A percentile compares a stretch with the other conserved stretches of the same genome.
Evolutionary conservation across 2,329 filamentous ascomycete genomes (phyloP).

Genomic region (Ophiocordyceps sinensis): DNA sequence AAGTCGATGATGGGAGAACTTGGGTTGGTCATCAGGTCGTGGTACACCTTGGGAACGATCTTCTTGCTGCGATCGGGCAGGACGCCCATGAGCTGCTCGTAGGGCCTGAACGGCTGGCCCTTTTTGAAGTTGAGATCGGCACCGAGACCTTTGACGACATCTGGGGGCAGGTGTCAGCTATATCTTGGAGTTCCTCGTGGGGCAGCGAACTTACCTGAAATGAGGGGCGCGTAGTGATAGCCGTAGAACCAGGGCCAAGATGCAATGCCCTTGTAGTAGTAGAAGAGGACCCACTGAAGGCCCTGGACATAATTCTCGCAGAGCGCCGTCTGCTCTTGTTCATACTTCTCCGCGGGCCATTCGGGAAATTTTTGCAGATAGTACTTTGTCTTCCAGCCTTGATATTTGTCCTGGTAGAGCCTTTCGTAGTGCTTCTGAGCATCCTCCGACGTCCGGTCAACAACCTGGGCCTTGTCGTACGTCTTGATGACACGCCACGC

Average conservation of each 20-base stretch:
- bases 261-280: slow-evolving; percentile 93
- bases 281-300: slow-evolving; percentile 93
- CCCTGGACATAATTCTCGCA: slow-evolving; percentile 97
- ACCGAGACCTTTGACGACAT: slow-evolving; percentile 75
- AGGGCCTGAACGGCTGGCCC: slow-evolving; percentile 88
- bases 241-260: slow-evolving; percentile 98
- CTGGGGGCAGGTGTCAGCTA: slow-evolving; percentile 24
- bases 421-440: slow-evolving; percentile 64
- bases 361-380: slow-evolving; percentile 78
- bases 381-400: slow-evolving; percentile 87
- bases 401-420: slow-evolving; percentile 82
- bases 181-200: not conserved
- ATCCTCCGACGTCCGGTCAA: slow-evolving; percentile 67
- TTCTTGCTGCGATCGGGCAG: slow-evolving; percentile 93
- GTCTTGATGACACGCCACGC: slow-evolving; percentile 73
- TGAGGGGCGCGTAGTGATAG: slow-evolving; percentile 96
- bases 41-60: slow-evolving; percentile 79
- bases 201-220: slow-evolving; percentile 45
- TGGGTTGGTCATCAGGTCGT: slow-evolving; percentile 81
- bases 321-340: slow-evolving; percentile 59
- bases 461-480: slow-evolving; percentile 79
- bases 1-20: slow-evolving; percentile 94
- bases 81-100: slow-evolving; percentile 96
- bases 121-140: slow-evolving; percentile 87
- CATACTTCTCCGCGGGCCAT: slow-evolving; percentile 70